phyloP scores from a whole-genome alignment of 2,329 filamentous ascomycete genomes.

The Tolypocladium inflatum region DNA sequence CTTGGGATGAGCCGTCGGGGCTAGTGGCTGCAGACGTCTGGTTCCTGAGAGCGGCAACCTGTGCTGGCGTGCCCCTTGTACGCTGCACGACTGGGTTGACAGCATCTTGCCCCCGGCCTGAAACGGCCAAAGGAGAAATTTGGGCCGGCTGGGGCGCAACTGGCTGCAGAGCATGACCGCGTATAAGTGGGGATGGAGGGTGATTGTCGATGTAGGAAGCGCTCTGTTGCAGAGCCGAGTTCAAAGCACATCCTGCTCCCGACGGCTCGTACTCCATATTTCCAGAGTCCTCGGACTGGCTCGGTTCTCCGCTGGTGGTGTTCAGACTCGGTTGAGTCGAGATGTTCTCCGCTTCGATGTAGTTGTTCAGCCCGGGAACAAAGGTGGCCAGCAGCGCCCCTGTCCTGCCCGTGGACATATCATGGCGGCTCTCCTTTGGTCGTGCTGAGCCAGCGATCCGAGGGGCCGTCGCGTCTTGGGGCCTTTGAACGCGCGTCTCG shows the following conservation, averaged over 20 bases:
- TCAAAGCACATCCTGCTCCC: constrained; percentile 5
- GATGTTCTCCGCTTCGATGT: constrained; percentile 8
- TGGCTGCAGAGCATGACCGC: constrained; percentile 64
- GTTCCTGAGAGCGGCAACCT: constrained; percentile 47
- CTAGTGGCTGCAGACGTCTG: constrained; percentile 40
- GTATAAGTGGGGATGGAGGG: constrained; percentile 53
- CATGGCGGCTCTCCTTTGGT: constrained; percentile 4
- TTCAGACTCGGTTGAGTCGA: constrained; percentile 12
- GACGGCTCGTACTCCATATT: constrained; percentile 15
- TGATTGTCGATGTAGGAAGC: constrained; percentile 17
- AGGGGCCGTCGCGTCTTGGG: background rate
- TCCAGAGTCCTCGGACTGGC: constrained; percentile 31
- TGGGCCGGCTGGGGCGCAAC: constrained; percentile 68
- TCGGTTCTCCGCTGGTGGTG: constrained; percentile 30
- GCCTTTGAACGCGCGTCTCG: background rate
- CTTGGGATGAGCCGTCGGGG: constrained; percentile 51
- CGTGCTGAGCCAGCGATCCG: background rate
- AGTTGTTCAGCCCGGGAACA: constrained; percentile 23
- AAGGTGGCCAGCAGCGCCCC: constrained; percentile 6
- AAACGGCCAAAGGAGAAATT: constrained; percentile 47
- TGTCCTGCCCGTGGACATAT: constrained; percentile 1
- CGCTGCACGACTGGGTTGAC: background rate
- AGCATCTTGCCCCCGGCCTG: constrained; percentile 22
- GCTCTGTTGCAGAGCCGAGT: constrained; percentile 8
- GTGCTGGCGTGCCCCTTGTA: constrained; percentile 31